Evolutionary conservation across 495 filamentous ascomycete species (phyloP), one percentile per base, ranked within the genome.

Genomic region (Xylaria palmicola): DNA sequence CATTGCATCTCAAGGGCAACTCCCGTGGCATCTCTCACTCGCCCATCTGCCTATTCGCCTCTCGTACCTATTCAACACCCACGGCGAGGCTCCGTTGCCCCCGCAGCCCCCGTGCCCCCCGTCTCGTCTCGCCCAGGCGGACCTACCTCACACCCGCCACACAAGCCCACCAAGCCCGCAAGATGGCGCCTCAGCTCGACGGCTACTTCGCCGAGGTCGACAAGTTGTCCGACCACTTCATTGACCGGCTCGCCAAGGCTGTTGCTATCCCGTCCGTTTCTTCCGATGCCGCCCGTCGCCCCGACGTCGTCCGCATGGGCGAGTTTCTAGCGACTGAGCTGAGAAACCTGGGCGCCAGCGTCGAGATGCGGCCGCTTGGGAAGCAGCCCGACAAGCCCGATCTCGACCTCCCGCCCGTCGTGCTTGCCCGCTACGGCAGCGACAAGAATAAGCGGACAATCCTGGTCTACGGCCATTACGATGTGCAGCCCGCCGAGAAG

Each of bases 401-500:
- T 60, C 88, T 99, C 64, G 86, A 96, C 26, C 86, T 99, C 10
- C 95, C 95, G 10, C 94, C 95, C 29, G 91, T 96, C 30, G 84
- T 99, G 36, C 83, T 98, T 63, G 92, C 88, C 44, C 87, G 95
- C 20, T 97, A 98, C 73, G 93, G 94, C 58, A 88, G 84, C 72
- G 92, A 96, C 73, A 86, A 88, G 74, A 89, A 84, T 68, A 98
- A 97, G 85, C 86, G 90, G 36, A 98, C 91, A 8, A 93, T 99
- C 65, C 81, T 98, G 45, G 90, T 99, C 24, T 99, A 99, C 66
- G 95, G 95, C 30, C 95, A 99, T 78, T 99, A 99, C 77, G 95
- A 99, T 76, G 95, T 99, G 15, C 95, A 99, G 75, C 95, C 95
- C 3, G 95, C 95, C 39, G 80, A 89, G 71, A 90, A 87, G 80